Evolutionary conservation across 768 basidiomycete species (phyloP), one percentile per base, ranked within the genome.

Genomic region (Pisolithus tinctorius): DNA sequence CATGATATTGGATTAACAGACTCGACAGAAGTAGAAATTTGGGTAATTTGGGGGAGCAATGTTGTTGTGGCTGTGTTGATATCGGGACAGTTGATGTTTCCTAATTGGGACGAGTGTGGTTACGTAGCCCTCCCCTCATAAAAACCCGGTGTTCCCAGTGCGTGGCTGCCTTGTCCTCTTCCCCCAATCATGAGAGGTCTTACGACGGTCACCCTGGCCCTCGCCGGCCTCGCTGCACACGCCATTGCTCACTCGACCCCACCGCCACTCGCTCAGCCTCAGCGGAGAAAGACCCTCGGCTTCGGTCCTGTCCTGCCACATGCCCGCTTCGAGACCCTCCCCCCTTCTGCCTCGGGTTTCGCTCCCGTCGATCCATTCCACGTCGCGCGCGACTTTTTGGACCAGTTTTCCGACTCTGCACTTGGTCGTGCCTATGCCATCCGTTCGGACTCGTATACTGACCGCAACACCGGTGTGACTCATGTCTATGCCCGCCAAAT

Each of bases 401-500:
- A 57, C 16, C 65, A 70, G 29, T 65, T 76, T 50, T 63, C 72
- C 29, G 57, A 67, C 36, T 61, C 66, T 20, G 69, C 65, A 4
- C 59, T 68, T 27, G 71, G 68, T 46, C 58, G 65, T 16, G 61
- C 73, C 0, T 87, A 81, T 63, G 71, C 73, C 63, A 79, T 93
- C 56, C 83, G 90, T 50, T 72, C 81, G 50, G 88, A 92, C 70
- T 90, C 88, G 13, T 94, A 95, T 69, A 91, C 88, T 44, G 94
- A 97, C 71, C 69, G 72, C 52, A 81, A 79, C 54, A 93, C 89
- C 2, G 88, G 87, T n/a, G 77, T 96, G 47, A 86, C 90, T 27
- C 93, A 97, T 69, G 76, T 93, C 59, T 95, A 94, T 64, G 83
- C 86, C 55, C 80, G 85, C 58, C 94, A 99, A 71, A 55, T 88